Base-by-base conservation (phyloP, 2,329 filamentous ascomycete species). In the Pochonia chlamydosporia region DNA sequence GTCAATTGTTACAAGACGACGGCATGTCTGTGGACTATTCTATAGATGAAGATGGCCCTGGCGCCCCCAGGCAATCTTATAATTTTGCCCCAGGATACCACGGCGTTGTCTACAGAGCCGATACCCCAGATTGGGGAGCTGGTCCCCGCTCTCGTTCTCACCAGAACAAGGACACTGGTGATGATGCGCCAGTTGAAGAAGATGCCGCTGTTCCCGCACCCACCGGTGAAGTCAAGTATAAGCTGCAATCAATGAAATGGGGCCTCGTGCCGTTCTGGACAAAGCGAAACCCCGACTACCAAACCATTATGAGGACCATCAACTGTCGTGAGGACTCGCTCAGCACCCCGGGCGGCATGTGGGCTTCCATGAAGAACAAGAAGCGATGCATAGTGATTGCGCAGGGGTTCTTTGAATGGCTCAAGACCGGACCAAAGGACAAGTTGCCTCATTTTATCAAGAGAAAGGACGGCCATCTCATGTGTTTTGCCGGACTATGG, bases 381-480 rank as follows among this genome's bases (percentile, higher is more conserved):
- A 96, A 96, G 68, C 78, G 93, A 25, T 97, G 93, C 63, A 74
- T 97, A 20, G 82, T 97, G 9, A 63, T 96, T 5, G 90, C 88
- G 9, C 86, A 96, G 65, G 93, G 93, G 1, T 99, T 97, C 66
- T 99, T 89, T 60, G 93, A 99, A 66, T 97, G 93, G 93, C 71
- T 95, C 50, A 92, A 92, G 66, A 88, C 84, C 58, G 84, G 58
- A 46, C 74, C 59, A 6, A 91, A 87, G 56, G 85, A 93, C 46
- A 95, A 89, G 67, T 70, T 92, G 2, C 92, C 93, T 10, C 83
- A 97, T 65, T 96, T 83, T 58, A 79, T 89, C 20, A 91, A 84
- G 66, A 76, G 90, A 24, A 87, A 82, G 56, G 92, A 97, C 62
- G 87, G 87, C 0, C 78, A 82, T 56, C 69, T 96, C 57, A 88